Evolutionary conservation across 352 stramenopile species (phyloP).

Genomic region (Globisporangium canariense): DNA sequence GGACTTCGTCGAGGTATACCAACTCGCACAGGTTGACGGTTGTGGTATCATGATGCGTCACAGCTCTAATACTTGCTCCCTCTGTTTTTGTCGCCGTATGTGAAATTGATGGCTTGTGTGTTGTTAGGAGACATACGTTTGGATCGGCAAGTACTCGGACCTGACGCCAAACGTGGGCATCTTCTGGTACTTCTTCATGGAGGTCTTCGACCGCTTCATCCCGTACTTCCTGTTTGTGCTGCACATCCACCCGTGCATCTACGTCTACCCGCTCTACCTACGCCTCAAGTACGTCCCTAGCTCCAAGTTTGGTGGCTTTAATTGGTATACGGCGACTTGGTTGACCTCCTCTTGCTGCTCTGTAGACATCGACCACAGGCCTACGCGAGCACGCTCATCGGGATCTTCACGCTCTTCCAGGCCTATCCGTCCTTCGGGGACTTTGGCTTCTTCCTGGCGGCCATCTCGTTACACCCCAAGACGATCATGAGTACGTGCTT

Average conservation of each 20-base stretch:
- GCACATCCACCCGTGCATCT: slow-evolving; percentile 78
- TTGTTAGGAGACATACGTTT: slow-evolving; percentile 73
- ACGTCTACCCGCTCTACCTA: slow-evolving; percentile 74
- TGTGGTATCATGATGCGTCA: too few species aligned
- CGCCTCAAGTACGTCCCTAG: slow-evolving; percentile 49
- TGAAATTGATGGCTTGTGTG: not conserved
- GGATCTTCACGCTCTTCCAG: slow-evolving; percentile 79
- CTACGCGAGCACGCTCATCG: slow-evolving; percentile 59
- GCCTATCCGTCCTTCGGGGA: slow-evolving; percentile 76
- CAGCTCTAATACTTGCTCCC: not conserved
- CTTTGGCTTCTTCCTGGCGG: slow-evolving; percentile 74
- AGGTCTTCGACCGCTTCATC: slow-evolving; percentile 86
- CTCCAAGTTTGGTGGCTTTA: not conserved
- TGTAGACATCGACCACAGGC: slow-evolving; percentile 65
- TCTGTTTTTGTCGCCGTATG: not conserved
- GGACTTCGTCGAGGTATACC: slow-evolving; percentile 54
- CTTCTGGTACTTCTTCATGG: slow-evolving; percentile 90
- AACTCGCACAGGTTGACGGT: too few species aligned
- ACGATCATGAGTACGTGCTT: slow-evolving; percentile 63
- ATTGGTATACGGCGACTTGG: not conserved
- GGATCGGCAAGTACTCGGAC: slow-evolving; percentile 75
- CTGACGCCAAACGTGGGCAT: slow-evolving; percentile 83
- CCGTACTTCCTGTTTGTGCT: slow-evolving; percentile 82
- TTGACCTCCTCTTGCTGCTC: not conserved
- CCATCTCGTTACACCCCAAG: slow-evolving; percentile 70